Evolutionary conservation across 78 protist genomes (phyloP).

Genomic region (Monocercomonoides exilis): DNA sequence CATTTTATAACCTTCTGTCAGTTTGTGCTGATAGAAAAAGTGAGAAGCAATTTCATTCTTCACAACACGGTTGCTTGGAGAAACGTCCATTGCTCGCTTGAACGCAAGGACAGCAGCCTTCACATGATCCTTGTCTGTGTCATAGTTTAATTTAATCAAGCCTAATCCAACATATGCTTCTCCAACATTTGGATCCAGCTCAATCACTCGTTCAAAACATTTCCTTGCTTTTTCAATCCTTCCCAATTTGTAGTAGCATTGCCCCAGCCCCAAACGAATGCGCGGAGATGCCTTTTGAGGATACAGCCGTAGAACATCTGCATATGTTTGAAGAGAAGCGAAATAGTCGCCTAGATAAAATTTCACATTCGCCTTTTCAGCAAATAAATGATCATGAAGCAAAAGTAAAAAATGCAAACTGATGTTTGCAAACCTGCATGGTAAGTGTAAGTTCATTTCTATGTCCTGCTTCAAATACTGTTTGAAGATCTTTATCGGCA

Average conservation of each 20-base stretch:
- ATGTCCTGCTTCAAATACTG: not conserved
- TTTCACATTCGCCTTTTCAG: not conserved
- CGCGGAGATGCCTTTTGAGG: not conserved
- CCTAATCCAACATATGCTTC: not conserved
- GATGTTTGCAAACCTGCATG: too few species aligned
- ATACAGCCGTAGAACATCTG: not conserved
- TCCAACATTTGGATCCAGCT: not conserved
- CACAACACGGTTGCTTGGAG: too few species aligned
- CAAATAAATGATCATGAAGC: too few species aligned
- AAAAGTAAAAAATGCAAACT: too few species aligned
- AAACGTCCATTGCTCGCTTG: too few species aligned
- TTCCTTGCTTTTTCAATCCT: not conserved
- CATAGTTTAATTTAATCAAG: not conserved
- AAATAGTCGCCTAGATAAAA: not conserved
- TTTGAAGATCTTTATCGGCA: not conserved
- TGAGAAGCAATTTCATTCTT: too few species aligned
- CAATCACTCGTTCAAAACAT: not conserved
- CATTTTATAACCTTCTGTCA: too few species aligned
- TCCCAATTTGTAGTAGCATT: not conserved
- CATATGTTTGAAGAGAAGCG: not conserved
- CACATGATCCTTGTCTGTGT: too few species aligned
- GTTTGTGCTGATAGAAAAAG: too few species aligned
- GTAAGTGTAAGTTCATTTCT: not conserved
- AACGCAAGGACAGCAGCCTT: too few species aligned
- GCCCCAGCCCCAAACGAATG: not conserved